Evolutionary conservation across 1,284 basidiomycete genomes (phyloP).

Genomic region (Afroboletus lepidellus): DNA sequence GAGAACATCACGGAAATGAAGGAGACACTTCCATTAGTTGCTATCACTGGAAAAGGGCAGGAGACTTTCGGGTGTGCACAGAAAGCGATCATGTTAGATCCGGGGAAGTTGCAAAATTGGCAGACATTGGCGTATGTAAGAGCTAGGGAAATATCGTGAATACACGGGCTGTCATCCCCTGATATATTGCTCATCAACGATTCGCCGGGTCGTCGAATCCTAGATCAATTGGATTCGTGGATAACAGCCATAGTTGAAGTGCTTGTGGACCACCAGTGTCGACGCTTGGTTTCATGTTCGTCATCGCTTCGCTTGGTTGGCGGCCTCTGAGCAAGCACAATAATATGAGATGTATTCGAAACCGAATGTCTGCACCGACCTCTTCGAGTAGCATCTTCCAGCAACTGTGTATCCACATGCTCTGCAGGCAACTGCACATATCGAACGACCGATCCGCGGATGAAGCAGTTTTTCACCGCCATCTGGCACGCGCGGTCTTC

Average conservation of each 20-base stretch:
- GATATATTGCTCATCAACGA: background rate
- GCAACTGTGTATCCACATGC: conserved; percentile 91
- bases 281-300: background rate
- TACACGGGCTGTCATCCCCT: conserved; percentile 5
- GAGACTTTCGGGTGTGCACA: conserved; percentile 51
- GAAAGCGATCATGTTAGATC: conserved; percentile 65
- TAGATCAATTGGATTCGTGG: background rate
- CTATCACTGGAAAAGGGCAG: conserved; percentile 36
- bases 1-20: conserved; percentile 33
- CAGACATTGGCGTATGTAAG: conserved; percentile 55
- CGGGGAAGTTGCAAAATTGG: conserved; percentile 62
- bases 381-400: conserved; percentile 97
- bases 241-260: background rate
- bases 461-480: conserved; percentile 99
- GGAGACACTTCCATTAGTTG: conserved; percentile 44
- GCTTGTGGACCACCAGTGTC: background rate
- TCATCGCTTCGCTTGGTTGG: conserved; percentile 57
- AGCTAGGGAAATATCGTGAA: conserved; percentile 29
- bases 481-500: conserved; percentile 62
- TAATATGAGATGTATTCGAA: conserved; percentile 6
- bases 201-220: background rate
- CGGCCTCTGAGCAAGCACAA: conserved; percentile 42
- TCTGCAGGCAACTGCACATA: conserved; percentile 94
- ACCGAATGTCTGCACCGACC: conserved; percentile 50
- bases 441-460: conserved; percentile 96